Evolutionary conservation across 306 rosid genomes (phyloP), one percentile per base, ranked within the genome.

Genomic region (Hippophae tibetana): DNA sequence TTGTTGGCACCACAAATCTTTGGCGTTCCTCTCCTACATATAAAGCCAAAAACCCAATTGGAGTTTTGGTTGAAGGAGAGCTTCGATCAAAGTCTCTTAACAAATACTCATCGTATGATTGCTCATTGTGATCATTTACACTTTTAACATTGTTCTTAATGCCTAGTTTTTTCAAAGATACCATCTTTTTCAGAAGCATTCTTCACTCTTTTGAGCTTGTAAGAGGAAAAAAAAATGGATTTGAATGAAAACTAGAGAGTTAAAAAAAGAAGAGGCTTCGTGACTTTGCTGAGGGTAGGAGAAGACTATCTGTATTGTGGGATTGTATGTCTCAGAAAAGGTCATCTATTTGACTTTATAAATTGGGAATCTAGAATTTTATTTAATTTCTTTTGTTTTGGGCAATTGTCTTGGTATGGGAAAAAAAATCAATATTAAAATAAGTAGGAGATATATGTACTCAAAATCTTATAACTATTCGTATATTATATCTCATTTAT

Each of bases 21-120:
- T 63, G 83, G 9, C 69, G 72, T 53, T 92, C 95, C 7, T 88
- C 87, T 13, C 98, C 98, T 0, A 92, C 84, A 57, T 92, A 92
- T 43, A 87, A 48, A 3, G 89, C 95, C 27, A 92, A 70, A 60
- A 60, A 92, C 43, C 98, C 98, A 3, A 74, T 82, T 43, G 89
- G 98, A 5, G 92, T 83, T 61, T 65, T 70, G 62, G 52, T 49
- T 11, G 70, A 44, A 3, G 72, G 61, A 0, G 66, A 63, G 12
- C 13, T 61, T 8, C 23, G 51, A 13, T 66, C 73, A 10, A 60
- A 45, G 25, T 47, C 69, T 14, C 73, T 62, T 1, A 87, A 78
- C 67, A 81, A 64, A 53, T 69, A 71, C 54, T 87, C 82, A 3
- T 69, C 62, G 63, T 72, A 53, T 0, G 68, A 80, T 53, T 73